Conservation (phyloP, 2,329 filamentous ascomycete genomes). For the Nemania sp. region DNA sequence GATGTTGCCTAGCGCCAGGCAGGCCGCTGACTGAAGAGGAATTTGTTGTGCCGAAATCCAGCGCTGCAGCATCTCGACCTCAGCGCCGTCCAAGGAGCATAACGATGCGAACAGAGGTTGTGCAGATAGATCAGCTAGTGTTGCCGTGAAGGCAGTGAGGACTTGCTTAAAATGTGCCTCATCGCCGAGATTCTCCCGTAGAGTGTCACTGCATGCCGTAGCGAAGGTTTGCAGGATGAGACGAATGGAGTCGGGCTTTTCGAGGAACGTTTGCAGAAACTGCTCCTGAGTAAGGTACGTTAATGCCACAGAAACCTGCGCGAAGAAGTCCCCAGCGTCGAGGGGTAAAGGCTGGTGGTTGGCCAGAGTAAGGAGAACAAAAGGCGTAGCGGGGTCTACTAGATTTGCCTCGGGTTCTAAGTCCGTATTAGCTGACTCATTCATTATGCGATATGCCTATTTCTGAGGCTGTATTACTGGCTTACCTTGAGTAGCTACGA, state of each 20-base stretch:
- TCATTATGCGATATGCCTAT: not conserved
- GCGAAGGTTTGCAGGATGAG: constrained; percentile 63
- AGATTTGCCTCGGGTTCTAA: constrained; percentile 60
- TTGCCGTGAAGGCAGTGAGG: constrained; percentile 62
- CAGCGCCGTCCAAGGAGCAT: constrained; percentile 58
- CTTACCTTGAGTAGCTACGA: constrained; percentile 64
- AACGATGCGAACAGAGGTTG: constrained; percentile 59
- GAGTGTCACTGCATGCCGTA: constrained; percentile 57
- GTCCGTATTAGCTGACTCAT: constrained; percentile 34
- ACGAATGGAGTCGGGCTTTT: constrained; percentile 53
- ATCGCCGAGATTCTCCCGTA: constrained; percentile 62
- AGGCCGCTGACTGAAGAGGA: constrained; percentile 67
- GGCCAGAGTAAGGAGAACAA: constrained; percentile 64
- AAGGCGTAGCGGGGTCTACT: constrained; percentile 61
- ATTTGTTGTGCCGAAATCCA: constrained; percentile 60
- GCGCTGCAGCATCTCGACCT: constrained; percentile 57
- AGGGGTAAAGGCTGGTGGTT: constrained; percentile 54
- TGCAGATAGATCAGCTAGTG: constrained; percentile 64
- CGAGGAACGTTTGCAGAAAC: constrained; percentile 63
- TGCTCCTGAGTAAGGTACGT: constrained; percentile 67
- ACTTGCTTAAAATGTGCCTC: constrained; percentile 61
- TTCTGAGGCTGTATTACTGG: constrained; percentile 20
- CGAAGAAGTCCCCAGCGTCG: constrained; percentile 67
- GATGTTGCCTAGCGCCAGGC: constrained; percentile 71
- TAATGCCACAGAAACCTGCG: constrained; percentile 63